These are phyloP conservation scores for Solanum corneliomulleri DNA, from an alignment of 257 asterid species.

Conservation along the genomic window DNA sequence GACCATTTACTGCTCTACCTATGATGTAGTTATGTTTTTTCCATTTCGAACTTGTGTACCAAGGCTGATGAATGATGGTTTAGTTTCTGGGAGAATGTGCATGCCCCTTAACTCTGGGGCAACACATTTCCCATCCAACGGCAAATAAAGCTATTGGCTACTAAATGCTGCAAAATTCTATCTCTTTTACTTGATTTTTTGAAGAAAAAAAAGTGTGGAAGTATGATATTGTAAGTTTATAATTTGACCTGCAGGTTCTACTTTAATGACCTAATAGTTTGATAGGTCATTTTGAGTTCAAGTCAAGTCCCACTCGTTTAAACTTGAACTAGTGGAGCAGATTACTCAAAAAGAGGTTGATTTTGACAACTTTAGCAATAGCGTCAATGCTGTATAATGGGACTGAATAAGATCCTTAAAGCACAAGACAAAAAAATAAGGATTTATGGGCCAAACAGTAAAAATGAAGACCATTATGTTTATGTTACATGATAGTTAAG, in stretches of 20 bases:
- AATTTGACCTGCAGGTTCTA: not conserved
- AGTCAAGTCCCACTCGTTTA: not conserved
- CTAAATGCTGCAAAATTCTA: not conserved
- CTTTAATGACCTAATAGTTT: not conserved
- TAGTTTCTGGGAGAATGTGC: not conserved
- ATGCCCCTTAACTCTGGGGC: not conserved
- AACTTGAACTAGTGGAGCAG: not conserved
- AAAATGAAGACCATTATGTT: not conserved
- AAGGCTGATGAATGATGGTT: not conserved
- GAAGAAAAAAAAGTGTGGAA: not conserved
- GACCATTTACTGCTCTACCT: not conserved
- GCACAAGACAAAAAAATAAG: not conserved
- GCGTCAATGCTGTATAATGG: not conserved
- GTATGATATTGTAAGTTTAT: not conserved
- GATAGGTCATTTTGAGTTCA: not conserved
- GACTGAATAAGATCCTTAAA: not conserved
- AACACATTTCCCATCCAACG: not conserved
- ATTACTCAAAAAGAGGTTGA: not conserved
- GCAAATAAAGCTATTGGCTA: not conserved
- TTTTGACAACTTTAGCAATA: not conserved
- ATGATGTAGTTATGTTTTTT: not conserved
- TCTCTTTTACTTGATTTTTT: not conserved
- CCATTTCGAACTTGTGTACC: not conserved
- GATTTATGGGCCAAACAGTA: not conserved
- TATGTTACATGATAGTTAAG: not conserved